Base-by-base conservation (phyloP, 768 basidiomycete genomes). In the Termitomyces sp. region DNA sequence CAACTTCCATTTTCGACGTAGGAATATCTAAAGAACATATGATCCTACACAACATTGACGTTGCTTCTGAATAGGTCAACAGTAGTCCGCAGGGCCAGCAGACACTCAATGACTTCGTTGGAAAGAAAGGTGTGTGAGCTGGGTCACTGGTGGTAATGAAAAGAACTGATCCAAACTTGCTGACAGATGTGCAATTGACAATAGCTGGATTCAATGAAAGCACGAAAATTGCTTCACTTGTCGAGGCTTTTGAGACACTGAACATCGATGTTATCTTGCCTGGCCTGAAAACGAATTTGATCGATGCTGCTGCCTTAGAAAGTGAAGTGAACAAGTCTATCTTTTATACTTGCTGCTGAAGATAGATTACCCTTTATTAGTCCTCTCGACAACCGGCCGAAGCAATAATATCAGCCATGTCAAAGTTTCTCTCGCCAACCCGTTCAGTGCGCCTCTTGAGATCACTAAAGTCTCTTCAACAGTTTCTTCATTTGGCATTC, bases 81-180 rank as follows among this genome's bases (percentile, higher is more conserved):
- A 73, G 72, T 31, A 85, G 73, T 56, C 79, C 82, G 0, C 74
- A 84, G 65, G 87, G 86, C 31, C 68, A 75, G 47, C 75, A 85
- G 61, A 88, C 87, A 1, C 74, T 91, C 32, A 78, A 83, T 53
- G 81, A 89, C 37, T 90, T 90, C 63, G 80, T 89, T 43, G 79
- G 82, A 14, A 78, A 82, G 49, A 81, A 77, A 62, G 82, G 85
- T 82, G 53, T 21, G 43, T 46, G 11, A 23, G 12, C 27, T 51
- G 25, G 17, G 9, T 38, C n/a, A 21, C 12, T 29, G 11, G n/a
- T 44, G 11, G n/a, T 44, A 23, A 35, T n/a, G 7, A 5, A 19
- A 11, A 35, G 27, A 23, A 23, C 17, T 58, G 5, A 40, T 27
- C 3, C 11, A 21, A 23, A 47, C 27, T 38, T 29, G 3, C n/a